A percentile compares a stretch with the other conserved stretches of the same genome.
These are phyloP conservation scores for Leccinum fallax DNA, from an alignment of 1,284 basidiomycete genomes.

Conservation along the genomic window DNA sequence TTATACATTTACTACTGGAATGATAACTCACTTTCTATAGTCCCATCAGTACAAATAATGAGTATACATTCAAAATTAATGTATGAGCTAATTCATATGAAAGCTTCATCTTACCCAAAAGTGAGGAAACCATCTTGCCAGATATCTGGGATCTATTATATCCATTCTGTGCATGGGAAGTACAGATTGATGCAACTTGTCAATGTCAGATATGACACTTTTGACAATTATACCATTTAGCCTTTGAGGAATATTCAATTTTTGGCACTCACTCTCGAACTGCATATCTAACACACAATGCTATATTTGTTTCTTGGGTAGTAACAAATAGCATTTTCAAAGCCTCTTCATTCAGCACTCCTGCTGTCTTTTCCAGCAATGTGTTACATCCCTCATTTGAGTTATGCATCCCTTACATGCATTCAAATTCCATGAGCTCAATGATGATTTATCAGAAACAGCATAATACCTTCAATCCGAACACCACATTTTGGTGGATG, in stretches of 20 bases:
- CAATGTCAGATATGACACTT: neutral
- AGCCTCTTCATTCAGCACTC: neutral
- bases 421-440: neutral
- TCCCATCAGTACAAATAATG: no score
- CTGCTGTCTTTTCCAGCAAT: neutral
- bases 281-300: neutral
- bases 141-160: neutral
- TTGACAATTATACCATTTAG: no score
- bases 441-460: neutral
- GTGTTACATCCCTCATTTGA: neutral
- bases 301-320: neutral
- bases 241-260: no score
- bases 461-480: neutral
- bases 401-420: neutral
- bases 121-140: neutral
- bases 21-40: no score
- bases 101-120: neutral
- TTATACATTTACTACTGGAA: no score
- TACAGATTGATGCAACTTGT: neutral
- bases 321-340: neutral
- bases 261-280: no score
- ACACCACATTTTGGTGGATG: neutral
- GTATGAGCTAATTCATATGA: no score
- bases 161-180: neutral
- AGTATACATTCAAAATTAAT: no score